Evolutionary conservation across 495 filamentous ascomycete genomes (phyloP).

Genomic region (Paragyromitra xinjiangensis): DNA sequence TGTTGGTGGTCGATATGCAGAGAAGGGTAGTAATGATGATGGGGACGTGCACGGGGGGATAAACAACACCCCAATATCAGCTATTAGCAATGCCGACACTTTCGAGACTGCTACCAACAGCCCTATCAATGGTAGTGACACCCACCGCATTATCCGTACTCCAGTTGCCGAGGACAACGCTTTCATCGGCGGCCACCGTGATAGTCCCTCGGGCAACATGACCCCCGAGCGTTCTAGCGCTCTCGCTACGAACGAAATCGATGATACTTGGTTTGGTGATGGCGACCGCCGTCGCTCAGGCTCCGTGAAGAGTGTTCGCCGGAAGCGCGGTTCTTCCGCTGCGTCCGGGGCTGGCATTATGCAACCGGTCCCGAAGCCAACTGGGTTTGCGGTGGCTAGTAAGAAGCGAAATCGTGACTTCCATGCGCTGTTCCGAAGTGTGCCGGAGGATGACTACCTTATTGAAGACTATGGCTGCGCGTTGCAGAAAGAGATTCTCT

Average conservation of each 20-base stretch:
- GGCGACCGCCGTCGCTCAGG: slow-evolving; percentile 70
- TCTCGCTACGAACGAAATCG: slow-evolving; percentile 65
- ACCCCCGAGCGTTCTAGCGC: slow-evolving; percentile 50
- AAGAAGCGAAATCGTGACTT: slow-evolving; percentile 97
- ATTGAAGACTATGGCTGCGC: slow-evolving; percentile 99
- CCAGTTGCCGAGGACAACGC: slow-evolving; percentile 55
- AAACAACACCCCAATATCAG: slow-evolving; percentile 46
- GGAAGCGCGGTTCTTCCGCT: slow-evolving; percentile 86
- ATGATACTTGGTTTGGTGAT: slow-evolving; percentile 62
- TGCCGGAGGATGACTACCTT: slow-evolving; percentile 96
- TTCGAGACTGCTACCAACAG: slow-evolving; percentile 51
- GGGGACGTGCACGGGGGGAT: slow-evolving; percentile 17
- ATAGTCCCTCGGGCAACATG: slow-evolving; percentile 32
- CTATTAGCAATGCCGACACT: slow-evolving; percentile 32
- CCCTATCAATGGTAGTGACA: slow-evolving; percentile 31
- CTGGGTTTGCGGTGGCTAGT: slow-evolving; percentile 94
- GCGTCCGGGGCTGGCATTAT: slow-evolving; percentile 66
- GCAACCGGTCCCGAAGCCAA: slow-evolving; percentile 71
- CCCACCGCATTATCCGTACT: slow-evolving; percentile 30
- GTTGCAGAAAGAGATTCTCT: slow-evolving; percentile 91
- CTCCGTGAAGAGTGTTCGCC: slow-evolving; percentile 79
- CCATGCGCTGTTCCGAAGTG: slow-evolving; percentile 90
- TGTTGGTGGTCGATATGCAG: slow-evolving; percentile 1
- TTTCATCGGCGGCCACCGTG: slow-evolving; percentile 30
- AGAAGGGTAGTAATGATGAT: slow-evolving; percentile 21